These are phyloP conservation scores for Brassica balearica DNA, from an alignment of 441 rosid genomes.

Conservation along the genomic window DNA sequence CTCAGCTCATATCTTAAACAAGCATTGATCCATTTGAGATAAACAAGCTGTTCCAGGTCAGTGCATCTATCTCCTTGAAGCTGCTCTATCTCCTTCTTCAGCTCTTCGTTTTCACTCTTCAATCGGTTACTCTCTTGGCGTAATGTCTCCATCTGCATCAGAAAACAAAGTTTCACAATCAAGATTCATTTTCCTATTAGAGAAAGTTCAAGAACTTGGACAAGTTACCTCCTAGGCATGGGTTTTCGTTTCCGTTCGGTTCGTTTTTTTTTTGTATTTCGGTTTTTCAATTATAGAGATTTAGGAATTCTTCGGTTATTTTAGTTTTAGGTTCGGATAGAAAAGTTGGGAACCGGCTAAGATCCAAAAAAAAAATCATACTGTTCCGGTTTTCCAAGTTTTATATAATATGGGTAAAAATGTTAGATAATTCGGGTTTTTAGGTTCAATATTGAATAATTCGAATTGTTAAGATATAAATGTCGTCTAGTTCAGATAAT, in stretches of 20 bases:
- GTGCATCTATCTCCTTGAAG: slow-evolving; percentile 70
- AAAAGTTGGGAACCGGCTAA: no score
- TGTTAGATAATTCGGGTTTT: neutral
- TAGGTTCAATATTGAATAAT: neutral
- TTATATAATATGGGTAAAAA: neutral
- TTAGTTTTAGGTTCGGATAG: no score
- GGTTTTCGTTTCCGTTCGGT: no score
- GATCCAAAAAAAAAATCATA: no score
- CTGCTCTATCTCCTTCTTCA: slow-evolving; percentile 65
- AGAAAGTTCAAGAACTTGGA: neutral
- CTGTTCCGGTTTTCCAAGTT: no score
- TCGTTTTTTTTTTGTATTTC: no score
- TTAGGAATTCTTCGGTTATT: no score
- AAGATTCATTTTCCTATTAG: neutral
- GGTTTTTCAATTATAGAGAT: no score
- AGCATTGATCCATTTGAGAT: slow-evolving; percentile 91
- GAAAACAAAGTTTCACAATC: neutral
- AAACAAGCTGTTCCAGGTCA: slow-evolving; percentile 78
- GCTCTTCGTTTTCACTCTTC: slow-evolving; percentile 60
- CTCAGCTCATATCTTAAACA: slow-evolving; percentile 85
- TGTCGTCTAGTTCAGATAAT: neutral
- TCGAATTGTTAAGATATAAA: neutral
- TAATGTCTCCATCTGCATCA: slow-evolving; percentile 57
- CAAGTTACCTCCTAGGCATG: slow-evolving; percentile 44
- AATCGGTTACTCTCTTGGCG: slow-evolving; percentile 51